Percentiles rank a stretch among this genome's conserved stretches.
phyloP scores from a whole-genome alignment of 345 rosid genomes.

The Jatropha curcas region DNA sequence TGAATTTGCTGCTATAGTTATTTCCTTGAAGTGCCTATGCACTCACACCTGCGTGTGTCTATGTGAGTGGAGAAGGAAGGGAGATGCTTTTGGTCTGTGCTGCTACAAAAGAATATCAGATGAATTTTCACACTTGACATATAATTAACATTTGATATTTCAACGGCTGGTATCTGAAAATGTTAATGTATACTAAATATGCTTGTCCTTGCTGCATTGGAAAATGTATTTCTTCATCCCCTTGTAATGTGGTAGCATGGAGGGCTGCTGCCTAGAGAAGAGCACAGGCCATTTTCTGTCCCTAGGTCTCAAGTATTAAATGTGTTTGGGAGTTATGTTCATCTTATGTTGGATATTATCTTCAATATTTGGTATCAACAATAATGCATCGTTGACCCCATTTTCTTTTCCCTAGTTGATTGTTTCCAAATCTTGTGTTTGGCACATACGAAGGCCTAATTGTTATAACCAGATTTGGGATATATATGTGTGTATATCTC shows the following conservation, averaged over 20 bases:
- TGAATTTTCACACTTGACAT: not conserved
- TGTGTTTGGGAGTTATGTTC: not conserved
- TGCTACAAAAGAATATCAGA: not conserved
- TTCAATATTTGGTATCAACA: not conserved
- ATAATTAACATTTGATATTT: not conserved
- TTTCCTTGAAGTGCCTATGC: not conserved
- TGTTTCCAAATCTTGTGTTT: not conserved
- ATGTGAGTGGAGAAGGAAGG: not conserved
- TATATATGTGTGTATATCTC: not conserved
- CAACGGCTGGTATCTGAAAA: too few species aligned
- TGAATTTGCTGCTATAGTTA: too few species aligned
- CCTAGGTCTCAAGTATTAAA: not conserved
- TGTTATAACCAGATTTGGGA: not conserved
- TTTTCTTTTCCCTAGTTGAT: not conserved
- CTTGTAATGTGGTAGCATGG: not conserved
- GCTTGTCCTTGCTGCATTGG: not conserved
- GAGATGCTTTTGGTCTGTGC: not conserved
- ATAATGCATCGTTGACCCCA: not conserved
- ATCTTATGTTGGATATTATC: not conserved
- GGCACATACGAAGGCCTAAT: not conserved
- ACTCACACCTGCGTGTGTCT: not conserved
- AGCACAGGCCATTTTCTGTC: not conserved
- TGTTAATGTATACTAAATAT: too few species aligned
- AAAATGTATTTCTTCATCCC: not conserved
- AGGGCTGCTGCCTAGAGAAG: not conserved